Base-by-base conservation (phyloP, 345 rosid genomes). In the Excoecaria agallocha region DNA sequence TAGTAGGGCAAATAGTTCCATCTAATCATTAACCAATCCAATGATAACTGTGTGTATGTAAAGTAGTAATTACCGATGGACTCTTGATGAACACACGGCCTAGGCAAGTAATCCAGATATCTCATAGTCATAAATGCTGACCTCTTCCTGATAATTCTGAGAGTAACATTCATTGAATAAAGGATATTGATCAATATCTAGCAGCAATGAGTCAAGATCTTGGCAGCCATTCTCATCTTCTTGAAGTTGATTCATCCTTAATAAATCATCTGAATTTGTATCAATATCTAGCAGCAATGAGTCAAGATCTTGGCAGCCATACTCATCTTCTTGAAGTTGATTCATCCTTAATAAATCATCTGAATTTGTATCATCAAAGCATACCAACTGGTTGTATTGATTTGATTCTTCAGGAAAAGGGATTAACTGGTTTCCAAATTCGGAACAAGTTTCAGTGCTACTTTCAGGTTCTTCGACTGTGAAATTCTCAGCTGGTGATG, bases 261-360 rank as follows among this genome's bases (percentile, higher is more conserved):
- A 56, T 3, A 39, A 48, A 16, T 72, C 75, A 59, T 56, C 41
- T 45, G 74, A n/a, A n/a, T n/a, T n/a, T n/a, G n/a, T n/a, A n/a
- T n/a, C n/a, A n/a, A n/a, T n/a, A n/a, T n/a, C n/a, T n/a, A n/a
- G n/a, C n/a, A n/a, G n/a, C n/a, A n/a, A n/a, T n/a, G n/a, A n/a
- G n/a, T n/a, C n/a, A n/a, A n/a, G n/a, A n/a, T n/a, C n/a, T n/a
- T n/a, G n/a, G n/a, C n/a, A n/a, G n/a, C n/a, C n/a, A n/a, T n/a
- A n/a, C n/a, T n/a, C n/a, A n/a, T n/a, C n/a, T n/a, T n/a, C n/a
- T n/a, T n/a, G n/a, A n/a, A n/a, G n/a, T n/a, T n/a, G n/a, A n/a
- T n/a, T n/a, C n/a, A n/a, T n/a, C n/a, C n/a, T n/a, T n/a, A n/a
- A n/a, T n/a, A n/a, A n/a, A n/a, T n/a, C n/a, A n/a, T n/a, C n/a